phyloP scores from a whole-genome alignment of 2,329 filamentous ascomycete species.

The Colletotrichum acutatum region DNA sequence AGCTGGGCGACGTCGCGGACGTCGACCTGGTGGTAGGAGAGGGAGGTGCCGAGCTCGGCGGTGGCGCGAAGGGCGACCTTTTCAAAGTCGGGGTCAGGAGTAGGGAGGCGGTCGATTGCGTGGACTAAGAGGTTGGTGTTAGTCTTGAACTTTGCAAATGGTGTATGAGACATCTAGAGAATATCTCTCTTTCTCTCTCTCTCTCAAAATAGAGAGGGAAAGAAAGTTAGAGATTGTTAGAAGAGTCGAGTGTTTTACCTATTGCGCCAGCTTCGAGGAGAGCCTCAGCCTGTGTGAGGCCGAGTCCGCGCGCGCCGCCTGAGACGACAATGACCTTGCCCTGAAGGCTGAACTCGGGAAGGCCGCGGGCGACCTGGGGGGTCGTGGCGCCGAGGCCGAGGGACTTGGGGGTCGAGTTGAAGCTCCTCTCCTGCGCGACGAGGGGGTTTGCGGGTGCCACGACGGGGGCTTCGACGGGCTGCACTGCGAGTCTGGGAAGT shows the following conservation, averaged over 20 bases:
- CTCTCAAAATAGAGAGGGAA: too few relatives aligned
- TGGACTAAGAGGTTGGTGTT: slow-evolving; percentile 60
- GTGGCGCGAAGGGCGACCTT: slow-evolving; percentile 71
- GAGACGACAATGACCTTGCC: slow-evolving; percentile 82
- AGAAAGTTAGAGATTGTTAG: neutral
- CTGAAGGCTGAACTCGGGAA: slow-evolving; percentile 81
- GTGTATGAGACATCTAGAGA: too few relatives aligned
- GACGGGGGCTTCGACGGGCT: slow-evolving; percentile 7
- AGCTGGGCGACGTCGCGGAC: slow-evolving; percentile 78
- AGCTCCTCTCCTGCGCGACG: slow-evolving; percentile 17
- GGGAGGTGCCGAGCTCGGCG: slow-evolving; percentile 71
- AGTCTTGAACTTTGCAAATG: neutral
- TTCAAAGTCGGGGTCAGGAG: slow-evolving; percentile 68
- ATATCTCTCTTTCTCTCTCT: too few relatives aligned
- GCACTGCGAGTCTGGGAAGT: slow-evolving; percentile 10
- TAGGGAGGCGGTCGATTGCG: slow-evolving; percentile 70
- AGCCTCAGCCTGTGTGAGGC: slow-evolving; percentile 81
- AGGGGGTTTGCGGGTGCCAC: neutral
- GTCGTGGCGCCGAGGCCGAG: slow-evolving; percentile 33
- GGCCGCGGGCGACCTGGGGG: slow-evolving; percentile 40
- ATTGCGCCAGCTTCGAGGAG: slow-evolving; percentile 82
- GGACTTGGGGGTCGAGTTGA: slow-evolving; percentile 24
- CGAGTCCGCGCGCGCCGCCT: slow-evolving; percentile 80
- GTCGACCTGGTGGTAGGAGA: slow-evolving; percentile 83
- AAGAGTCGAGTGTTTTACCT: slow-evolving; percentile 50